These are phyloP conservation scores for Catharanthus roseus DNA, from an alignment of 257 asterid species.

Conservation along the genomic window DNA sequence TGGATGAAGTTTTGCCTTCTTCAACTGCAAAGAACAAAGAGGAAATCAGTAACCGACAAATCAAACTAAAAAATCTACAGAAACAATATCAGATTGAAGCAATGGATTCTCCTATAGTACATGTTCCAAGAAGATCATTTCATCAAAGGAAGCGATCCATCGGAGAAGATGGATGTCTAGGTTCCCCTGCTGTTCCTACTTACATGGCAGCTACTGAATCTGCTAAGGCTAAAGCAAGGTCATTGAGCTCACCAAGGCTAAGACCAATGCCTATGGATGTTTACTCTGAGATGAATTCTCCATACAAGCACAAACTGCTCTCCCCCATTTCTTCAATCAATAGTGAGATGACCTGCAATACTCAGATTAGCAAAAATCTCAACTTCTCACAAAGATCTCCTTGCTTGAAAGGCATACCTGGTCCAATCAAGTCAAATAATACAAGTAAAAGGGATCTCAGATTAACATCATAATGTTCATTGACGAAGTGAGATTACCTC, in stretches of 20 bases:
- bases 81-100: conserved; percentile 45
- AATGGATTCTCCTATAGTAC: conserved; percentile 36
- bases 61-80: conserved; percentile 25
- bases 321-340: conserved; percentile 86
- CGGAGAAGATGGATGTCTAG: conserved; percentile 47
- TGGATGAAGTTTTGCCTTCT: conserved; percentile 30
- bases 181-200: conserved; percentile 64
- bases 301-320: conserved; percentile 57
- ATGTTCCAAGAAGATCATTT: conserved; percentile 45
- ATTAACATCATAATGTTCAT: conserved; percentile 28
- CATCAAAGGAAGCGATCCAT: conserved; percentile 64
- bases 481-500: neutral
- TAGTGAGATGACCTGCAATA: conserved; percentile 61
- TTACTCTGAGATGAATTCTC: conserved; percentile 71
- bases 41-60: conserved; percentile 30
- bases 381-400: conserved; percentile 59
- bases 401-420: conserved; percentile 46
- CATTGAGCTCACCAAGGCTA: conserved; percentile 80
- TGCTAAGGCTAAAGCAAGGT: conserved; percentile 75
- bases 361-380: conserved; percentile 45
- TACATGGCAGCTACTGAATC: conserved; percentile 94
- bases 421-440: conserved; percentile 52
- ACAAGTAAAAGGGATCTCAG: conserved; percentile 34
- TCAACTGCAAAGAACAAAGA: conserved; percentile 41
- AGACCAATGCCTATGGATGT: conserved; percentile 65